These are phyloP conservation scores for Filosporella fistucella DNA, from an alignment of 495 filamentous ascomycete genomes.

Conservation along the genomic window DNA sequence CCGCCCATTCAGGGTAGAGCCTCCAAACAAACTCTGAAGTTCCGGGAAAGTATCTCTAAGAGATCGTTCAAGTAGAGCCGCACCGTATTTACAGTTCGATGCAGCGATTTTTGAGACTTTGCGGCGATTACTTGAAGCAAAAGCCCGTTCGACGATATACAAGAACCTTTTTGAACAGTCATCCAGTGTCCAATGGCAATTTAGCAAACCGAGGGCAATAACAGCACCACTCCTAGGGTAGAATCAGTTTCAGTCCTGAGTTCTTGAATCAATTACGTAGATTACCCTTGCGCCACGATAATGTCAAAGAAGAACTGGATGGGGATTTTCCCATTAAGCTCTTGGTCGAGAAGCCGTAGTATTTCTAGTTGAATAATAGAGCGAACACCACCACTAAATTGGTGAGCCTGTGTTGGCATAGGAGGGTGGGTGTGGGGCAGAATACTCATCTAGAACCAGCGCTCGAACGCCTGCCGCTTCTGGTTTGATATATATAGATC, in stretches of 20 bases:
- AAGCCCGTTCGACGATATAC: not conserved
- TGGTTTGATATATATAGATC: conserved; percentile 30
- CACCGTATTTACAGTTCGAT: not conserved
- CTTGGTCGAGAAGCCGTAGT: conserved; percentile 28
- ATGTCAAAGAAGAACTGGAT: conserved; percentile 41
- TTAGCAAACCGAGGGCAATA: conserved; percentile 39
- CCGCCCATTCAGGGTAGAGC: not conserved
- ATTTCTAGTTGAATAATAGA: conserved; percentile 39
- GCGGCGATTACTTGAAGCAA: not conserved
- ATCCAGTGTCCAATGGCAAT: conserved; percentile 32
- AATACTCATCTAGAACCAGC: conserved; percentile 37
- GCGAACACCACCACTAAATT: conserved; percentile 36
- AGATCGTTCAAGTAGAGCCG: not conserved
- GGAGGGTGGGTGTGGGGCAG: not conserved
- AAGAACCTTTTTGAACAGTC: conserved; percentile 31
- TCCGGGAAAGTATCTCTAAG: not conserved
- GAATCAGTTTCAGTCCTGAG: not conserved
- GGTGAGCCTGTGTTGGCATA: not conserved
- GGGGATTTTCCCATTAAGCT: conserved; percentile 22
- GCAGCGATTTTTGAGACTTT: not conserved
- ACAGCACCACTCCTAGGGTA: conserved; percentile 39
- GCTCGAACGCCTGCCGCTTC: conserved; percentile 29
- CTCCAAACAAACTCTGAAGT: not conserved
- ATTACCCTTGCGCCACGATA: conserved; percentile 40
- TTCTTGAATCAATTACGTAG: not conserved